Evolutionary conservation across 2,329 filamentous ascomycete species (phyloP), one percentile per base, ranked within the genome.

Genomic region (Dryadomyces quercivorus): DNA sequence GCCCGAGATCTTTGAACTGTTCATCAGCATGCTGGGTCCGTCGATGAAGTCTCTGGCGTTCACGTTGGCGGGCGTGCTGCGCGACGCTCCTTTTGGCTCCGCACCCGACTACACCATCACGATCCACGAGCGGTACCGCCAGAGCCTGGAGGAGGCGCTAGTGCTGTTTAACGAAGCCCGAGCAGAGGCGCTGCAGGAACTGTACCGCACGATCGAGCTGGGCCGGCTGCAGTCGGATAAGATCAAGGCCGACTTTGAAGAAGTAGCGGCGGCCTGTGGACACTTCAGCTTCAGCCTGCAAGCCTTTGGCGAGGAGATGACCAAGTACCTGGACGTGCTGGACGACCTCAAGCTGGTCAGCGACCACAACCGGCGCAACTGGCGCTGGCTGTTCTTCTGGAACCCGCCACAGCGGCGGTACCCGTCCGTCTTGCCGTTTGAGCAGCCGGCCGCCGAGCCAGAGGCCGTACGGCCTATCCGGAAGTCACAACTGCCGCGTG

Each of bases 41-140:
- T 93, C 92, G 0, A 95, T 96, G 83, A 95, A 95, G 67, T 96
- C 92, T 0, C 72, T 98, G n/a, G 88, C 89, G 2, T 93, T 86
- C 62, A 97, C 93, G 0, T 70, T 98, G 43, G 88, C 89, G 12
- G 85, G 94, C 64, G 90, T 95, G 10, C 79, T 98, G 8, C 84
- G 88, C 53, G 90, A 95, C 58, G 77, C 94, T 1, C 89, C 91
- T 0, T 97, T 95, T 67, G 82, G 82, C 5, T 72, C 80, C 13
- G 76, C 78, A 1, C 81, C 85, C 0, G 75, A 83, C 31, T 82
- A 83, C 57, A 74, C 80, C 40, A 85, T 97, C 56, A 77, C 75
- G 1, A 78, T 93, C 51, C 90, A 95, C 62, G 83, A 84, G 51
- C 84, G 89, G 60, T 89, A 95, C 61, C 82, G 85, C 53, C 78